Evolutionary conservation across 75 land plant genomes (phyloP), one percentile per base, ranked within the genome.

Genomic region (Adiantum capillusveneris): DNA sequence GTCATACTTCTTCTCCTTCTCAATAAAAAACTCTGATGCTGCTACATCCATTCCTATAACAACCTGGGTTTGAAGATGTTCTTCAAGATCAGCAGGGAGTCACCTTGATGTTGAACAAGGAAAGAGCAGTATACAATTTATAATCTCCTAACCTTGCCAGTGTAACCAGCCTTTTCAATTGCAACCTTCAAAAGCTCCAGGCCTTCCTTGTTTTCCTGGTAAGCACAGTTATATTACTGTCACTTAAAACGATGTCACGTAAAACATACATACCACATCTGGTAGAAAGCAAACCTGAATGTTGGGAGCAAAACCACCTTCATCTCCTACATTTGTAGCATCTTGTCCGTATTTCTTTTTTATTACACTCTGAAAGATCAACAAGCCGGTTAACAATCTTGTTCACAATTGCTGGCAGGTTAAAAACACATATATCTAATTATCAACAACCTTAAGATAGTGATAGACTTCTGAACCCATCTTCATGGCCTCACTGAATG

Each of bases 11-110:
- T 90, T 79, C 45, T 90, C 96, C 53, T 65, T 71, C 29, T 68
- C 63, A 50, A 66, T 59, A 59, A 90, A 94, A 45, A 94, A 94
- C 58, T 94, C 98, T 44, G 98, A 94, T 30, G 98, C 98, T 65
- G 98, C 98, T 62, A 90, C 96, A 76, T 94, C 98, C 98, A 94
- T 94, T 37, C 98, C 98, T 65, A 94, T 94, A 20, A 94, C 95
- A 66, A 93, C 98, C 95, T 89, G 65, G 5, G 20, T 68, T 31
- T 43, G 6, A 22, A 29, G n/a, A 31, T n/a, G n/a, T n/a, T n/a
- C n/a, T 45, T 17, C 11, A 37, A 21, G 18, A 19, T 51, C 6
- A 51, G 18, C 7, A 39, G 42, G n/a, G n/a, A n/a, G n/a, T n/a
- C n/a, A n/a, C n/a, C n/a, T n/a, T n/a, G n/a, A n/a, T n/a, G n/a